phyloP scores from a whole-genome alignment of 2,329 filamentous ascomycete species.

The Huntiella decipiens region DNA sequence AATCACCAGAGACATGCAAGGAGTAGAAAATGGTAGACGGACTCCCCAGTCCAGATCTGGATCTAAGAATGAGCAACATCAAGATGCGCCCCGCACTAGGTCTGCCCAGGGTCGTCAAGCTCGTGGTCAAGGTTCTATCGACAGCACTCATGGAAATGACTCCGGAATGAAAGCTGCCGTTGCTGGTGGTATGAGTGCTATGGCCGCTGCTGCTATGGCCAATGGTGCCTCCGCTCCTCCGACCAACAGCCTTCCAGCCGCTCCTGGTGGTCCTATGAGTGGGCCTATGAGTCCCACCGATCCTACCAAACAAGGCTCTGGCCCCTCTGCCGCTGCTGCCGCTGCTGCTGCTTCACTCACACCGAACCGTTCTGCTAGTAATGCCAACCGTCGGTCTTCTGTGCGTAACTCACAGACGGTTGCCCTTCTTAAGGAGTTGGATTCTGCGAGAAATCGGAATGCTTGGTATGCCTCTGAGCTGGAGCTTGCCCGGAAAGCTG shows the following conservation, averaged over 20 bases:
- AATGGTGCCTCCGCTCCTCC: constrained; percentile 6
- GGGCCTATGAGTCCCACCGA: constrained; percentile 7
- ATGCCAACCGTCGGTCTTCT: constrained; percentile 40
- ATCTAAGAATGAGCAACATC: constrained; percentile 8
- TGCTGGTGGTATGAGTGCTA: constrained; percentile 22
- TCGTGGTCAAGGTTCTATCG: constrained; percentile 45
- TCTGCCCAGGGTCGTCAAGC: constrained; percentile 8
- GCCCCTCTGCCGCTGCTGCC: background rate
- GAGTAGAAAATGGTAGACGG: constrained; percentile 3
- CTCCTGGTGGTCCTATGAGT: background rate
- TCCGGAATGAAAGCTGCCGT: constrained; percentile 26
- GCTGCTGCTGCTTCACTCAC: constrained; percentile 37
- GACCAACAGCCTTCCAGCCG: constrained; percentile 3
- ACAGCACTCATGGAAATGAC: constrained; percentile 39
- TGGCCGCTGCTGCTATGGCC: constrained; percentile 4
- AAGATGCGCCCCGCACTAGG: constrained; percentile 7
- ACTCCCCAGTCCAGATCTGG: constrained; percentile 10
- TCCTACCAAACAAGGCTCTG: background rate
- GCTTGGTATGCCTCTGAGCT: constrained; percentile 96
- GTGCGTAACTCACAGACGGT: constrained; percentile 47
- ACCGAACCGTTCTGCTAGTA: constrained; percentile 35
- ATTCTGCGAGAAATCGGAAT: constrained; percentile 66
- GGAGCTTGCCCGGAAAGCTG: constrained; percentile 74
- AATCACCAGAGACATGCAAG: background rate
- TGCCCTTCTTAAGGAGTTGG: constrained; percentile 68